A percentile compares a stretch with the other conserved stretches of the same genome.
phyloP scores from a whole-genome alignment of 2,329 filamentous ascomycete species.

The Akanthomyces lecanii region DNA sequence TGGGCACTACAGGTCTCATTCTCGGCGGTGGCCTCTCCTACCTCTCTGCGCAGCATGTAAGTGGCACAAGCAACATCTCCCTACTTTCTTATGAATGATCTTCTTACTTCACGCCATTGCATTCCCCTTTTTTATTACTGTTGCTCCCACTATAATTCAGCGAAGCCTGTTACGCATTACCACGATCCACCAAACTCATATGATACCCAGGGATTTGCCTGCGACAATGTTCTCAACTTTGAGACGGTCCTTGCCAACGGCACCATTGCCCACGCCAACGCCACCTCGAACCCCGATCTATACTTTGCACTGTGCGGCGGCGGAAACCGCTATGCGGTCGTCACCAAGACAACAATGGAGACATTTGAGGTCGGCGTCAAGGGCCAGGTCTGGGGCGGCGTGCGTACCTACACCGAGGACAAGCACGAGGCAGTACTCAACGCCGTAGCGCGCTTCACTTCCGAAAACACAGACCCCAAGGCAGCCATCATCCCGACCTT shows the following conservation, averaged over 20 bases:
- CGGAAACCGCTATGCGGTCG: slow-evolving; percentile 43
- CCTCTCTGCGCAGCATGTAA: slow-evolving; percentile 27
- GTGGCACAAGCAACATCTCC: slow-evolving; percentile 3
- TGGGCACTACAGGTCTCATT: slow-evolving; percentile 27
- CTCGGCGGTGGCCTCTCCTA: slow-evolving; percentile 29
- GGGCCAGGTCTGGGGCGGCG: slow-evolving; percentile 18
- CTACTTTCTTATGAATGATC: neutral
- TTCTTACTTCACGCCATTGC: neutral
- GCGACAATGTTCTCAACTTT: slow-evolving; percentile 36
- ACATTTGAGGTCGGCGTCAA: slow-evolving; percentile 11
- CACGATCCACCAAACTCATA: neutral
- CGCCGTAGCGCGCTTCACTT: slow-evolving; percentile 17
- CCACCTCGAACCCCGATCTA: slow-evolving; percentile 34
- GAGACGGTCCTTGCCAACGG: slow-evolving; percentile 43
- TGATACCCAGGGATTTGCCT: slow-evolving; percentile 31
- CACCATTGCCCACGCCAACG: slow-evolving; percentile 36
- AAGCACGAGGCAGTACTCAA: slow-evolving; percentile 14
- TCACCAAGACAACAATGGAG: slow-evolving; percentile 22
- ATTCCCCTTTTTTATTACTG: neutral
- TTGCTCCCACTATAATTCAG: no score
- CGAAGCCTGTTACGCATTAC: no score
- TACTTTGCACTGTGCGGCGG: slow-evolving; percentile 45
- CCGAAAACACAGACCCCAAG: slow-evolving; percentile 17
- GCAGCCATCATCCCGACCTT: slow-evolving; percentile 19
- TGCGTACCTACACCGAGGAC: slow-evolving; percentile 15